Evolutionary conservation across 139 green algal genomes (phyloP), one percentile per base, ranked within the genome.

Genomic region (Chlamydomonas schloesseri): DNA sequence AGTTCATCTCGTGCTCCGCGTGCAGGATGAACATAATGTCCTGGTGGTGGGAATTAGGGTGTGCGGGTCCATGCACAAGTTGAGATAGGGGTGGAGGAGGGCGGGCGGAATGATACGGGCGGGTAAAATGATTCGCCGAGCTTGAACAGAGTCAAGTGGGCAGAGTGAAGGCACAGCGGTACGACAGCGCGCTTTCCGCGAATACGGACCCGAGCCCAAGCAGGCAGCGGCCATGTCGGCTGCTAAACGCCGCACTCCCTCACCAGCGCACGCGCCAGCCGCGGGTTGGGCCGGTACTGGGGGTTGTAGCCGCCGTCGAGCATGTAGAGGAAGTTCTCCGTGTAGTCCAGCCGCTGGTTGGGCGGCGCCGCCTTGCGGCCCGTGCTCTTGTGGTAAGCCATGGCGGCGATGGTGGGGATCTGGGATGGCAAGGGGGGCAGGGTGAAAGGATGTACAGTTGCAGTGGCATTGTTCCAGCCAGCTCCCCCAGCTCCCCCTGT

Each of bases 281-380:
- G 88, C 10, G 97, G 97, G 93, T 99, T 96, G 28, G 97, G 97
- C 50, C 88, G 87, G 93, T 99, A 99, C 29, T 71, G 75, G 62
- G 92, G 86, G 71, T 90, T 94, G 79, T 53, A 77, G 9, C 90
- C 92, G 20, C 92, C 95, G 88, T 99, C 97, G 65, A 99, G 94
- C 98, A 99, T 99, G 96, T 98, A 99, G 71, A 99, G 89, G 86
- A 99, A 99, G 92, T 99, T 98, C 88, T 99, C 98, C 0, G 95
- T 36, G 84, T 99, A 99, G 67, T 87, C 87, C 55, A 99, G 92
- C 21, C 93, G 93, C 90, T 97, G 92, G 88, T 98, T 98, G 70
- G 97, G 98, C 23, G 82, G 82, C 1, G 95, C 89, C 0, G 94
- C 83, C 64, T 81, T 85, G 72, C 97, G 93, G n/a, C 98, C 98